These are phyloP conservation scores for Pichia insulana DNA, from an alignment of 805 yeast genomes.

Conservation along the genomic window DNA sequence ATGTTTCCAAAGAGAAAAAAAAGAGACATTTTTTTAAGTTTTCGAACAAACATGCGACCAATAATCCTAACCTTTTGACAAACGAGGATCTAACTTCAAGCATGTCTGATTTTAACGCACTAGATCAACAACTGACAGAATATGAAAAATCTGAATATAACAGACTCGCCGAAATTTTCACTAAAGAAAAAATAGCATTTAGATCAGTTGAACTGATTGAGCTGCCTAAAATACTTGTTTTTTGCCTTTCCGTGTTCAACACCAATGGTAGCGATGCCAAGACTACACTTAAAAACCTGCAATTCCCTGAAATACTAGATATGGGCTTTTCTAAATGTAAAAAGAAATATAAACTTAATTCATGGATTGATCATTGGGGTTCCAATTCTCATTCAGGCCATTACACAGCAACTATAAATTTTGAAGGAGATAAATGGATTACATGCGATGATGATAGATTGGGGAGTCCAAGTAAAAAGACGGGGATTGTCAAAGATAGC, in stretches of 20 bases:
- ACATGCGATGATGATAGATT: slow-evolving; percentile 66
- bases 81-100: no score
- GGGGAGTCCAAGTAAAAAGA: slow-evolving; percentile 32
- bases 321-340: slow-evolving; percentile 30
- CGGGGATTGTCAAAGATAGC: slow-evolving; percentile 34
- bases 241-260: slow-evolving; percentile 28
- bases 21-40: slow-evolving; percentile 4
- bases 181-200: slow-evolving; percentile 23
- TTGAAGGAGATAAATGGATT: slow-evolving; percentile 51
- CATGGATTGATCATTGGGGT: slow-evolving; percentile 66
- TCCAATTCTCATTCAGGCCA: slow-evolving; percentile 60
- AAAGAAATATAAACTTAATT: slow-evolving; percentile 46
- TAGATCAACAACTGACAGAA: slow-evolving; percentile 13
- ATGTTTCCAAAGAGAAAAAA: slow-evolving; percentile 10
- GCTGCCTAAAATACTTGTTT: slow-evolving; percentile 26
- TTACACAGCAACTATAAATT: slow-evolving; percentile 58
- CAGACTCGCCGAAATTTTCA: slow-evolving; percentile 13
- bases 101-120: not conserved
- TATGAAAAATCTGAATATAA: slow-evolving; percentile 18
- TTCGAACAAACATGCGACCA: not conserved
- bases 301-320: slow-evolving; percentile 19
- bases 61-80: not conserved
- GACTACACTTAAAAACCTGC: slow-evolving; percentile 17
- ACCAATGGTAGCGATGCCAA: slow-evolving; percentile 21
- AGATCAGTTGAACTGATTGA: slow-evolving; percentile 27